These are phyloP conservation scores for Blastobotrys raffinosifermentans DNA, from an alignment of 1,139 yeast genomes.

Conservation along the genomic window DNA sequence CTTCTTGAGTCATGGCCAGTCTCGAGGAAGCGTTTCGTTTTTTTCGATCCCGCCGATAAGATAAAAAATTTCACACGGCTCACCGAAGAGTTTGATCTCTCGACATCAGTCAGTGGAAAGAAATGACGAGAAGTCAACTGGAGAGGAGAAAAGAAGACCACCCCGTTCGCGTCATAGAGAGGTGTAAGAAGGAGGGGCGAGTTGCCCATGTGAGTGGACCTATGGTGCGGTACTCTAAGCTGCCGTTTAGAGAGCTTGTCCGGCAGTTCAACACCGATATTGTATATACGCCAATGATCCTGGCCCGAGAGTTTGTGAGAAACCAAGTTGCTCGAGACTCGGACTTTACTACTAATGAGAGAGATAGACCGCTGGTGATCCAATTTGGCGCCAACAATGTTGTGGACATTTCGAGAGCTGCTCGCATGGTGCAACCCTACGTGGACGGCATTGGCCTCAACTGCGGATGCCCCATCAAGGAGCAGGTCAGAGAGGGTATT, in stretches of 20 bases:
- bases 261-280: conserved; percentile 73
- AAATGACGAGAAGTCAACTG: conserved; percentile 3
- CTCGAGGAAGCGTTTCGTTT: too few species aligned
- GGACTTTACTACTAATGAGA: conserved; percentile 73
- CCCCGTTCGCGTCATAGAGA: conserved; percentile 49
- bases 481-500: conserved; percentile 91
- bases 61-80: too few species aligned
- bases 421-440: conserved; percentile 81
- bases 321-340: conserved; percentile 72
- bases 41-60: too few species aligned
- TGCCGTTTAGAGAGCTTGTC: conserved; percentile 81
- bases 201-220: conserved; percentile 88
- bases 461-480: conserved; percentile 96
- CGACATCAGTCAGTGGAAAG: background rate
- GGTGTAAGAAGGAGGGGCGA: conserved; percentile 42
- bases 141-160: conserved; percentile 35
- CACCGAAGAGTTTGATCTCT: too few species aligned
- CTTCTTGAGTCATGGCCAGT: too few species aligned
- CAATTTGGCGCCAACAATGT: conserved; percentile 91
- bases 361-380: conserved; percentile 69
- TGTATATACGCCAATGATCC: conserved; percentile 92
- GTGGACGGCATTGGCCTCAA: conserved; percentile 93
- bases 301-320: conserved; percentile 91
- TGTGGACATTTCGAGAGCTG: conserved; percentile 75
- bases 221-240: conserved; percentile 92